Percentiles rank a stretch among this genome's conserved stretches.
These are phyloP conservation scores for Heimioporus sp. DNA, from an alignment of 768 basidiomycete species.

Conservation along the genomic window DNA sequence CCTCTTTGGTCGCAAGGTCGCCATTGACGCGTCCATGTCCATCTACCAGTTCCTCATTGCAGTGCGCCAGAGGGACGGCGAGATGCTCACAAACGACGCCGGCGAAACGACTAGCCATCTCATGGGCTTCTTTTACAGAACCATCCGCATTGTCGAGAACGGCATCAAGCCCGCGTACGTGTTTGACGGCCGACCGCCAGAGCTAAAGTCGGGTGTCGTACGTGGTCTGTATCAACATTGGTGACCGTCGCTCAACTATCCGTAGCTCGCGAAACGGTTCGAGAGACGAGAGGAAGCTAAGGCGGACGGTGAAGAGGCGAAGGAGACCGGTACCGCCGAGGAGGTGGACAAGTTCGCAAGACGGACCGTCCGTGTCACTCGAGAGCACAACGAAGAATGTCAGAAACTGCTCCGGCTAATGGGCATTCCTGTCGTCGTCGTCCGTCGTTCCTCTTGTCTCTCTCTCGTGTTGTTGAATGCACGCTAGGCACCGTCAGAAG, in stretches of 20 bases:
- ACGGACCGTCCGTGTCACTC: slow-evolving; percentile 91
- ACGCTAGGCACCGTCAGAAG: slow-evolving; percentile 93
- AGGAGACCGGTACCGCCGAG: slow-evolving; percentile 91
- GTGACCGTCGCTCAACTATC: not conserved
- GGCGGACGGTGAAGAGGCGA: slow-evolving; percentile 93
- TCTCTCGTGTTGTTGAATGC: not conserved
- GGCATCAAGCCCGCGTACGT: slow-evolving; percentile 98
- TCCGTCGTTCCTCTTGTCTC: slow-evolving; percentile 36
- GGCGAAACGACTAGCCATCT: slow-evolving; percentile 98
- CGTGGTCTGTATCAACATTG: slow-evolving; percentile 32
- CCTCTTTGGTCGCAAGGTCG: slow-evolving; percentile 96
- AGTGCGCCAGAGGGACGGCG: slow-evolving; percentile 93
- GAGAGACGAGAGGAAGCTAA: slow-evolving; percentile 90
- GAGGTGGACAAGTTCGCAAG: slow-evolving; percentile 89
- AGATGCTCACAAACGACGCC: slow-evolving; percentile 94
- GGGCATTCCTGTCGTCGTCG: slow-evolving; percentile 95
- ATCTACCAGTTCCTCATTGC: slow-evolving; percentile 99
- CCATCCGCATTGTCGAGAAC: slow-evolving; percentile 96
- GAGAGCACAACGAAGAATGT: slow-evolving; percentile 96
- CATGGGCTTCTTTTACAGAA: slow-evolving; percentile 98
- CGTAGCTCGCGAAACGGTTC: slow-evolving; percentile 93
- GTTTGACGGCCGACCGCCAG: slow-evolving; percentile 98
- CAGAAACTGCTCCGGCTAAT: slow-evolving; percentile 82
- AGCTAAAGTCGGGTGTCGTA: slow-evolving; percentile 95
- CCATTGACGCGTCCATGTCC: slow-evolving; percentile 97